Evolutionary conservation across 202 grass and related monocot species (phyloP), one percentile per base, ranked within the genome.

Genomic region (Brachypodium distachyon): DNA sequence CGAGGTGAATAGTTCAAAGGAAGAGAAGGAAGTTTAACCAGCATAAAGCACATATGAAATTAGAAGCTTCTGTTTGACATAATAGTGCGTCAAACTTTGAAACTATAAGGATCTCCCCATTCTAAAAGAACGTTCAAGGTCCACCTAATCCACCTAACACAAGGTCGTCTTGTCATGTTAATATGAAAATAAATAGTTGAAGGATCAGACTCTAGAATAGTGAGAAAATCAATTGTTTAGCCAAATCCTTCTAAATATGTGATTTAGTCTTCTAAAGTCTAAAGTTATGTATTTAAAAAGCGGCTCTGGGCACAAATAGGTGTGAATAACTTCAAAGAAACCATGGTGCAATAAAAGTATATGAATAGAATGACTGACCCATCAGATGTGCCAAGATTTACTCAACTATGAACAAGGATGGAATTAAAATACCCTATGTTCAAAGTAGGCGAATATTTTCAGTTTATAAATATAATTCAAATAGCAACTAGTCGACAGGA

Each of bases 381-480:
- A 31, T 48, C 66, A 28, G 27, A 63, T 28, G 17, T 65, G 18
- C 32, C 28, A 57, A 70, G 21, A 76, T 86, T 76, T 65, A 70
- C 4, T 5, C 9, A 75, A 61, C 16, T 54, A 23, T 62, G 53
- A 66, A 77, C 27, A 37, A 72, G 43, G 44, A 41, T 81, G 3
- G 26, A n/a, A n/a, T n/a, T 75, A 3, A 85, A 81, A 76, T 49
- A 27, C 44, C 28, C n/a, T 61, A 38, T 40, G 27, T 72, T 76
- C 7, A 62, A 77, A 77, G 54, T 3, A 63, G 19, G 36, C 18
- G 10, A 32, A 70, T 7, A 4, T 80, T 57, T 65, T 70, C 11
- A 48, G 37, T 22, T 59, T 9, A 13, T 48, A n/a, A n/a, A n/a
- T 65, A 62, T 0, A 78, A 67, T 38, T 70, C 53, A 81, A 54